Conservation (phyloP, 2,329 filamentous ascomycete species). For the Cercospora citrullina region DNA sequence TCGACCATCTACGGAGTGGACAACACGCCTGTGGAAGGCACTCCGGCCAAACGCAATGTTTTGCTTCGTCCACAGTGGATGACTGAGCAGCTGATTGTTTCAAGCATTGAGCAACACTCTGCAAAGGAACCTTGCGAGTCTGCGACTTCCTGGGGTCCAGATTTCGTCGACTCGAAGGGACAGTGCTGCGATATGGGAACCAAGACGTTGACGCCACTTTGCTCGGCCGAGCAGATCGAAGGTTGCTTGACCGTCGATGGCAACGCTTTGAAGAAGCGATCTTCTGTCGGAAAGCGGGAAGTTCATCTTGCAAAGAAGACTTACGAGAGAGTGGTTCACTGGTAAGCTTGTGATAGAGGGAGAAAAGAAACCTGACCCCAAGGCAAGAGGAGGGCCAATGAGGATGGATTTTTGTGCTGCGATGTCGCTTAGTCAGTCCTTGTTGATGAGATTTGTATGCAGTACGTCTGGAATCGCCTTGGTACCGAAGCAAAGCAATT, state of each 20-base stretch:
- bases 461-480: too few relatives aligned
- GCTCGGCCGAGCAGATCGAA: not conserved
- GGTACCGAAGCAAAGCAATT: too few relatives aligned
- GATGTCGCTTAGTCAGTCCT: too few relatives aligned
- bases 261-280: not conserved
- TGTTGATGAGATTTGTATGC: too few relatives aligned
- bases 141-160: not conserved
- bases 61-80: not conserved
- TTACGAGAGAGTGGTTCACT: not conserved
- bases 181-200: not conserved
- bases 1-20: not conserved
- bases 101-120: not conserved
- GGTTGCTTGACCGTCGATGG: not conserved
- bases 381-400: too few relatives aligned
- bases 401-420: too few relatives aligned
- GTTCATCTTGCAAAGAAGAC: not conserved
- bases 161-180: not conserved
- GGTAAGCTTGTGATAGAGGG: not conserved
- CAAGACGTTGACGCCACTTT: not conserved
- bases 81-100: not conserved
- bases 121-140: not conserved
- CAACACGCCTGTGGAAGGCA: not conserved
- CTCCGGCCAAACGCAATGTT: not conserved
- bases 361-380: too few relatives aligned
- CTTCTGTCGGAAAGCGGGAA: not conserved